Base-by-base conservation (phyloP, 768 basidiomycete species). In the Leccinum disarticulatum region DNA sequence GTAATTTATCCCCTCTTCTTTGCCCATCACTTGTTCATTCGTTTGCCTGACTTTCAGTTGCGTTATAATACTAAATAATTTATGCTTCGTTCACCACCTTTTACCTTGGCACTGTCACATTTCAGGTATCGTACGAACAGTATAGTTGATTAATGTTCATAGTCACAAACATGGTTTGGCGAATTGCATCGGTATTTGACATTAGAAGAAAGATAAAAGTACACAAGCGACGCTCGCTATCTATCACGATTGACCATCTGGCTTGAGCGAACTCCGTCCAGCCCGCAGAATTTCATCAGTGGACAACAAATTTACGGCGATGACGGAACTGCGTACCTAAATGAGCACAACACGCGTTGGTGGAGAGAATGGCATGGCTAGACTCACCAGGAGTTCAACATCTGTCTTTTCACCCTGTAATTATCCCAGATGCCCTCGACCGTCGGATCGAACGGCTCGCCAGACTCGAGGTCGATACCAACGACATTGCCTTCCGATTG, bases 401-500 rank as follows among this genome's bases (percentile, higher is more conserved):
- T 97, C 73, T 99, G 97, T 61, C 96, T 82, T 81, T 99, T 99
- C 61, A 99, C 97, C 64, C 97, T 82, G 72, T 97, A 98, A 77
- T 98, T 98, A 73, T 99, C 97, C 95, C 95, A 99, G 28, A 99
- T 87, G 38, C 97, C 97, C 70, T 95, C 91, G 6, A 93, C 87
- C 10, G 92, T 92, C 22, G 97, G 97, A 70, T 99, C 96, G 70
- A 96, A 91, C 1, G 96, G 95, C 74, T 97, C 94, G 54, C 97
- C 97, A 17, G 94, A 90, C 71, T 93, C 80, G 38, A 99, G 79
- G 76, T 98, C 93, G 62, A 99, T 74, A 15, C 97, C 97, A 63
- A 96, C 95, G 48, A 84, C 77, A 69, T 92, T 91, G n/a, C 94
- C 95, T 64, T 97, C 95, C 1, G 91, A 90, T 69, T 93, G 88